Percentiles rank a stretch among this genome's conserved stretches.
Conservation (phyloP, 164 flowering plant genomes). For the Piper betle region DNA sequence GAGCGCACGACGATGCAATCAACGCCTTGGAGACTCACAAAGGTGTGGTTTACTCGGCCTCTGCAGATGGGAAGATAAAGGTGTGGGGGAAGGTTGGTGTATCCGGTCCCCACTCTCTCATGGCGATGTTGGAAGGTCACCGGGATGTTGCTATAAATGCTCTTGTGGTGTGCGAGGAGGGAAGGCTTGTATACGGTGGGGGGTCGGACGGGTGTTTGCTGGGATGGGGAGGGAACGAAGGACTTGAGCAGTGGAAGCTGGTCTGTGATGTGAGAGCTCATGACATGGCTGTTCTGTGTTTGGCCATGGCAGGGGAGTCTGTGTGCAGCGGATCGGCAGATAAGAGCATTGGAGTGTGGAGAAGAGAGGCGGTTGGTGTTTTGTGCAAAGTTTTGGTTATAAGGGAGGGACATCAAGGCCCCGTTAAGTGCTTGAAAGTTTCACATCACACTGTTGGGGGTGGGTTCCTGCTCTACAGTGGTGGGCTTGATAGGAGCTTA, state of each 20-base stretch:
- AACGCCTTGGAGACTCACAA: constrained; percentile 45
- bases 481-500: constrained; percentile 75
- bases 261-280: constrained; percentile 61
- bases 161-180: constrained; percentile 49
- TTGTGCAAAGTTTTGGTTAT: constrained; percentile 35
- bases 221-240: constrained; percentile 55
- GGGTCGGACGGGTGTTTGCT: constrained; percentile 76
- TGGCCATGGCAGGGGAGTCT: constrained; percentile 50
- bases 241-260: constrained; percentile 31
- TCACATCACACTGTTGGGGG: constrained; percentile 48
- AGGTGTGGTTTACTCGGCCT: constrained; percentile 65
- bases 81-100: constrained; percentile 46
- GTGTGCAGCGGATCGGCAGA: constrained; percentile 90
- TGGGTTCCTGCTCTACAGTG: constrained; percentile 91
- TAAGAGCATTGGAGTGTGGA: constrained; percentile 75
- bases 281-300: constrained; percentile 67
- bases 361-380: constrained; percentile 35
- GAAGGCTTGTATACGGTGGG: constrained; percentile 57
- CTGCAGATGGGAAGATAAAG: constrained; percentile 90
- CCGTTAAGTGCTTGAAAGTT: constrained; percentile 85
- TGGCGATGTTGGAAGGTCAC: constrained; percentile 58
- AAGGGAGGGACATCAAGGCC: constrained; percentile 80
- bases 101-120: constrained; percentile 24
- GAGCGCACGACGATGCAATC: constrained; percentile 90
- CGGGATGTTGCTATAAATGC: constrained; percentile 71